Evolutionary conservation across 2,329 filamentous ascomycete species (phyloP).

Genomic region (Colletotrichum sidae): DNA sequence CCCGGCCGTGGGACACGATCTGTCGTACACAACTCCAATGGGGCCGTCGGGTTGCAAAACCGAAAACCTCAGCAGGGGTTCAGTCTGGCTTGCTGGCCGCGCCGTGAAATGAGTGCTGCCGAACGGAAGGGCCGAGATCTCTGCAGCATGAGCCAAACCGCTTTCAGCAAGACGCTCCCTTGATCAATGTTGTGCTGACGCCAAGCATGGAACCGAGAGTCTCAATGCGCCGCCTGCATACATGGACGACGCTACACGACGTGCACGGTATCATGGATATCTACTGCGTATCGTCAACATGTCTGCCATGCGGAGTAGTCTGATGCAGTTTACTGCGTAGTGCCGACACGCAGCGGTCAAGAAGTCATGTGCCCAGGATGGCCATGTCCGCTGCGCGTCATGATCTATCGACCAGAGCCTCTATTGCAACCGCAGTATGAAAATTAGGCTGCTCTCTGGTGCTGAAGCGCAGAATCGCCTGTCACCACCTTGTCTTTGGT

Average conservation of each 20-base stretch:
- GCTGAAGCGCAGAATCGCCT: no score
- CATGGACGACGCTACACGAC: constrained; percentile 4
- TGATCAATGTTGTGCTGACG: constrained; percentile 15
- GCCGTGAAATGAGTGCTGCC: not conserved
- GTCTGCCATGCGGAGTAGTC: no score
- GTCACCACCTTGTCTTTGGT: no score
- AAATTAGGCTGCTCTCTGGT: no score
- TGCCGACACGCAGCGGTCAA: no score
- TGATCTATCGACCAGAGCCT: no score
- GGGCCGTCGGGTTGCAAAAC: not conserved
- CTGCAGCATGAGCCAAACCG: constrained; percentile 9
- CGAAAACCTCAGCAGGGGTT: not conserved
- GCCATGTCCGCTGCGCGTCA: no score
- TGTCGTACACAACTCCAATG: constrained; percentile 1
- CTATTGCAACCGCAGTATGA: no score
- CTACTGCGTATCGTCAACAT: no score
- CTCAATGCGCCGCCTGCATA: not conserved
- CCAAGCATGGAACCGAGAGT: constrained; percentile 8
- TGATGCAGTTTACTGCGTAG: no score
- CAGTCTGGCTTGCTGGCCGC: not conserved
- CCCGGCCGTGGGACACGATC: no score
- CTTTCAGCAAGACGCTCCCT: constrained; percentile 1
- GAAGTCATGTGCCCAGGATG: no score
- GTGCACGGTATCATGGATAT: not conserved
- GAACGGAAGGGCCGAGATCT: constrained; percentile 17